Evolutionary conservation across 768 basidiomycete species (phyloP).

Genomic region (Hemileccinum impolitum): DNA sequence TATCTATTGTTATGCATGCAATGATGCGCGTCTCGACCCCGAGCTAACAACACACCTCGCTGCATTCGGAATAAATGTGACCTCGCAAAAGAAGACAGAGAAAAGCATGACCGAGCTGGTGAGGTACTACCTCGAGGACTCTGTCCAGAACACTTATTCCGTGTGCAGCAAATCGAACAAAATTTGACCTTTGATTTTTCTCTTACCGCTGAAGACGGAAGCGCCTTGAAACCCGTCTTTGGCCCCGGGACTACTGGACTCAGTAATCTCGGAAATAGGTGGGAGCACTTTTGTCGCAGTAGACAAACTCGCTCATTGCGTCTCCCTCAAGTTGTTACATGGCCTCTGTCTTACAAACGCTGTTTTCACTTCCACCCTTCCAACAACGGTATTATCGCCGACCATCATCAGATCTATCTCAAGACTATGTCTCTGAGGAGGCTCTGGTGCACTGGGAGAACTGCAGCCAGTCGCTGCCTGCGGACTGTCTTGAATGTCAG

Average conservation of each 20-base stretch:
- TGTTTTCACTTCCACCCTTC: conserved; percentile 82
- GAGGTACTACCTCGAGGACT: conserved; percentile 16
- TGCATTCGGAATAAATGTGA: conserved; percentile 85
- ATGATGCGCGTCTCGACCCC: conserved; percentile 79
- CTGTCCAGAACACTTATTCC: neutral
- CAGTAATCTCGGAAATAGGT: conserved; percentile 90
- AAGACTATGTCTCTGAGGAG: conserved; percentile 21
- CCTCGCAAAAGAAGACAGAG: conserved; percentile 82
- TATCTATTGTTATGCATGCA: conserved; percentile 89
- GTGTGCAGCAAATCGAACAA: conserved; percentile 87
- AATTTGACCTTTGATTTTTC: conserved; percentile 95
- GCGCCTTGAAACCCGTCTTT: conserved; percentile 82
- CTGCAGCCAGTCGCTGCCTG: conserved; percentile 69
- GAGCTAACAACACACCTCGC: conserved; percentile 69
- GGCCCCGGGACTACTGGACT: conserved; percentile 89
- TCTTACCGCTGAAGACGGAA: conserved; percentile 80
- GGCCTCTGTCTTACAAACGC: conserved; percentile 85
- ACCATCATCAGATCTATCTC: conserved; percentile 10
- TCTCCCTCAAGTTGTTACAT: conserved; percentile 79
- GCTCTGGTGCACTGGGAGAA: conserved; percentile 51
- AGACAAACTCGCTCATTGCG: neutral
- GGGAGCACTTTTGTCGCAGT: neutral
- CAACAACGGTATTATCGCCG: conserved; percentile 59
- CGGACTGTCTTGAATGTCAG: conserved; percentile 91
- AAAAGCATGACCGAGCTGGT: conserved; percentile 97